Base-by-base conservation (phyloP, 148 eudicot species). In the Talinum fruticosum region DNA sequence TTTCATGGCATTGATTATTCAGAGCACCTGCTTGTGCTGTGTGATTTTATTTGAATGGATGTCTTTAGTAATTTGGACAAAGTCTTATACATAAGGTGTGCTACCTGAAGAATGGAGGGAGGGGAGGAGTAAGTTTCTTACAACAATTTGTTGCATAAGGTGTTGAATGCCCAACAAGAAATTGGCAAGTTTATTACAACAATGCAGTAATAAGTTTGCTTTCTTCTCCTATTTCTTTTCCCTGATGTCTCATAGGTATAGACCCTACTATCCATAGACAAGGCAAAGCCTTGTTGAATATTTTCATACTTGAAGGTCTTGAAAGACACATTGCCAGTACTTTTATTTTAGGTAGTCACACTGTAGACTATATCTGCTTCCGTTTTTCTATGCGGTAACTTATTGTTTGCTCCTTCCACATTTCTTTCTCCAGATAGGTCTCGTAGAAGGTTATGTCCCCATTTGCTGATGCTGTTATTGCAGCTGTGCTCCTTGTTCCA, bases 401-500 rank as follows among this genome's bases (percentile, higher is more conserved):
- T 54, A 88, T 41, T 24, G 82, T 85, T 7, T 84, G 79, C 82
- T 87, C 90, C 71, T 85, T 83, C 96, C 96, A 91, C 16, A 77
- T 49, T 57, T 76, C 86, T 18, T 71, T 66, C 75, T 89, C 93
- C 35, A 91, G 86, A 83, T 85, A 89, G 16, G 76, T 79, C 85
- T 91, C 93, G 28, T 88, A 82, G 79, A 89, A 87, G 72, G 79
- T 88, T 51, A 85, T 87, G 33, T 88, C 87, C 38, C 90, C 91
- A 35, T 47, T 68, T 2, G 51, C 76, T 79, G 61, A 86, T 13
- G 82, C 78, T 18, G 89, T 89, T 78, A 91, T 51, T 66, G 83
- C 88, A 62, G 89, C 78, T 3, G 87, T 91, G 86, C 93, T 91
- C 82, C 91, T 84, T 35, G 96, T 91, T 36, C 96, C 93, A 72